Evolutionary conservation across 2,329 filamentous ascomycete genomes (phyloP).

Genomic region (Xylariaceae sp.): DNA sequence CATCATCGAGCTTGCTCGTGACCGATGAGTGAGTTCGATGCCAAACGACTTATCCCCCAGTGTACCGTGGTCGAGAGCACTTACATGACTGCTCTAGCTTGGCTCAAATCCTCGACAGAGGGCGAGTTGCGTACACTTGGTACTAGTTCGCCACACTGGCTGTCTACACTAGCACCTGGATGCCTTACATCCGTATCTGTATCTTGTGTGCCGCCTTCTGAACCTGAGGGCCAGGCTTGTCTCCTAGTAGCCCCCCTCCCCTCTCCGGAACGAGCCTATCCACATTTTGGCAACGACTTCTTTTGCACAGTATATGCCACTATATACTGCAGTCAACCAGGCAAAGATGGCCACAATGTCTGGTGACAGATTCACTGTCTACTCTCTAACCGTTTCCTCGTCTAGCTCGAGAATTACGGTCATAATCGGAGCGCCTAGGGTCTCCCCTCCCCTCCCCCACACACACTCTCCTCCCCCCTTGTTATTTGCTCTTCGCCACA

Average conservation of each 20-base stretch:
- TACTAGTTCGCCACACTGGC: background rate
- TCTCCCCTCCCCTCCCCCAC: too few relatives aligned
- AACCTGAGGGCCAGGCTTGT: background rate
- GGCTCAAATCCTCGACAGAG: background rate
- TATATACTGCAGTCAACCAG: background rate
- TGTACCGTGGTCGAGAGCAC: constrained; percentile 4
- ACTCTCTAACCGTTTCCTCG: background rate
- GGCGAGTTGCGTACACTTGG: background rate
- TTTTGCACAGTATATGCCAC: constrained; percentile 5
- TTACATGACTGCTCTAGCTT: background rate
- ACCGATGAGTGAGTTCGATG: background rate
- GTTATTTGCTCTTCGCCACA: background rate
- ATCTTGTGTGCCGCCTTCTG: background rate
- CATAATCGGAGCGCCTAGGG: background rate
- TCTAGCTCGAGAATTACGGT: background rate
- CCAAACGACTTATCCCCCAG: background rate
- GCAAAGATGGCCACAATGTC: background rate
- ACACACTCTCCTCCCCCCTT: background rate
- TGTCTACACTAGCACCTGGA: background rate
- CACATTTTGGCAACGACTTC: background rate
- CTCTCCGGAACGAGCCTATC: background rate
- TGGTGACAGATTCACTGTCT: background rate
- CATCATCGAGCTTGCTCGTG: constrained; percentile 9
- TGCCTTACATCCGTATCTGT: background rate
- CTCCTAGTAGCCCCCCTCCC: constrained; percentile 2